These are phyloP conservation scores for Protea cynaroides DNA, from an alignment of 164 flowering plant genomes.

Conservation along the genomic window DNA sequence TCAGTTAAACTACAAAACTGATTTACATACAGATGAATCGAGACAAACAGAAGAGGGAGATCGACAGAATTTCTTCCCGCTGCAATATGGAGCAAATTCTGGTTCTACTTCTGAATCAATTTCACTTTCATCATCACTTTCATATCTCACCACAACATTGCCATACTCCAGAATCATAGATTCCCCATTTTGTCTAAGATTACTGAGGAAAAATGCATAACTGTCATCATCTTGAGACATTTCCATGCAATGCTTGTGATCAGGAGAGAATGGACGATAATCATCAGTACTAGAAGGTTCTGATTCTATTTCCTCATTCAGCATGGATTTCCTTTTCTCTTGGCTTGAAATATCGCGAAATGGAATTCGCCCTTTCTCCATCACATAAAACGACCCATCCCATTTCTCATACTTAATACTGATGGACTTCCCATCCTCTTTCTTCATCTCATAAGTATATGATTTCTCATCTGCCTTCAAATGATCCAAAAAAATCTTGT, in stretches of 20 bases:
- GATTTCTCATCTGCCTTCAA: constrained; percentile 26
- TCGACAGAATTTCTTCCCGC: neutral
- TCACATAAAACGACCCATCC: constrained; percentile 5
- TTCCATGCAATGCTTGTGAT: neutral
- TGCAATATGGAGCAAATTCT: neutral
- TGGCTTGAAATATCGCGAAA: neutral
- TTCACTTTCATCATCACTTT: no score
- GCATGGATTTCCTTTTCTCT: neutral
- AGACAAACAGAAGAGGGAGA: constrained; percentile 4
- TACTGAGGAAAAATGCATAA: constrained; percentile 17
- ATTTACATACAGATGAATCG: constrained; percentile 16
- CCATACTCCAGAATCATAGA: constrained; percentile 8
- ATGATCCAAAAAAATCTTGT: constrained; percentile 24
- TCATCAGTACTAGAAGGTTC: neutral
- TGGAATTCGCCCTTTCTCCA: neutral
- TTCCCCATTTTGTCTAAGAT: constrained; percentile 13
- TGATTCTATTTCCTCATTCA: constrained; percentile 1
- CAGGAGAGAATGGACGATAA: neutral
- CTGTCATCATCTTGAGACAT: constrained; percentile 18
- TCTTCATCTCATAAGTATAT: constrained; percentile 21
- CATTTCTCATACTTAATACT: constrained; percentile 21
- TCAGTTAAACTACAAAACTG: neutral
- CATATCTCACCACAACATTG: constrained; percentile 4
- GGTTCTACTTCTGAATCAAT: no score
- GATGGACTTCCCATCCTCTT: constrained; percentile 3